A percentile compares a stretch with the other conserved stretches of the same genome.
These are phyloP conservation scores for Nicotiana knightiana DNA, from an alignment of 257 asterid species.

Conservation along the genomic window DNA sequence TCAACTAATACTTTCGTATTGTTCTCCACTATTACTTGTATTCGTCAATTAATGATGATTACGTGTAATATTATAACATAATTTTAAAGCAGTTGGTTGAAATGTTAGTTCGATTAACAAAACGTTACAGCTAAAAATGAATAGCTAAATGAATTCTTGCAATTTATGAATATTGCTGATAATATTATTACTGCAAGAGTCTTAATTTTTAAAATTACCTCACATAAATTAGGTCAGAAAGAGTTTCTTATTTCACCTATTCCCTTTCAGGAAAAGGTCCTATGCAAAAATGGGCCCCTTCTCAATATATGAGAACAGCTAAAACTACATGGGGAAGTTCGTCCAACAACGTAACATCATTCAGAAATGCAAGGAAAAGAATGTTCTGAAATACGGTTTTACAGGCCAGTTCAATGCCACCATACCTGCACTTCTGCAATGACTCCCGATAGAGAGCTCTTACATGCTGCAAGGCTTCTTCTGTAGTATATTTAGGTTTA, in stretches of 20 bases:
- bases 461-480: slow-evolving; percentile 74
- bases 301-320: neutral
- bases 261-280: neutral
- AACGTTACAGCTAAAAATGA: neutral
- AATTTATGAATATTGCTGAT: neutral
- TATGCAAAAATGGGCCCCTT: neutral
- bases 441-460: slow-evolving; percentile 69
- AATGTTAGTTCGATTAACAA: neutral
- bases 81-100: neutral
- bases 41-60: neutral
- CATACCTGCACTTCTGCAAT: slow-evolving; percentile 56
- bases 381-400: neutral
- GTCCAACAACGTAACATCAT: neutral
- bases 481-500: slow-evolving; percentile 56
- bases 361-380: neutral
- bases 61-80: neutral
- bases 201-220: neutral
- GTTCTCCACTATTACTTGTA: neutral
- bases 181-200: neutral
- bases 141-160: neutral
- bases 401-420: neutral
- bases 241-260: neutral
- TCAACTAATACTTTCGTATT: neutral
- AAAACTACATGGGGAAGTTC: neutral
- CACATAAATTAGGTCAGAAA: neutral